Percentiles rank a stretch among this genome's conserved stretches.
These are phyloP conservation scores for Lenzites betulinus DNA, from an alignment of 768 basidiomycete species.

Conservation along the genomic window DNA sequence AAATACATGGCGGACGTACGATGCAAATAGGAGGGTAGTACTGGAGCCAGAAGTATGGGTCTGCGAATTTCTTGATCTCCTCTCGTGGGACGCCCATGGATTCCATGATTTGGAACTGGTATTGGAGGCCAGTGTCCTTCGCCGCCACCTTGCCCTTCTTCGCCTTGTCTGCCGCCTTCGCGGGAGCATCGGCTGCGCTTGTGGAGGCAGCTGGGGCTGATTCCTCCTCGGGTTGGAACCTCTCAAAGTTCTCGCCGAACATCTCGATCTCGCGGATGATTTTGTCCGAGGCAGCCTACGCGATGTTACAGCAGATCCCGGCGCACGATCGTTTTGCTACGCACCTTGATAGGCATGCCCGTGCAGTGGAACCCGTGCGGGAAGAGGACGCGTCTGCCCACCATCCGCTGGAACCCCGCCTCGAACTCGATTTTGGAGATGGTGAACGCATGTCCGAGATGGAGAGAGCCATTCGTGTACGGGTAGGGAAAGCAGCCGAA, in stretches of 20 bases:
- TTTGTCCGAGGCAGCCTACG: constrained; percentile 93
- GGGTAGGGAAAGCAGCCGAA: constrained; percentile 95
- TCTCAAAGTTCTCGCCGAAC: constrained; percentile 89
- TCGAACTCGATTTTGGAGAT: constrained; percentile 98
- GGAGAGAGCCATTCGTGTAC: constrained; percentile 98
- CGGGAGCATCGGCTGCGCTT: constrained; percentile 41
- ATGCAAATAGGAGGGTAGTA: constrained; percentile 97
- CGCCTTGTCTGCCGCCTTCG: constrained; percentile 65
- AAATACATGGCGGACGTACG: constrained; percentile 42
- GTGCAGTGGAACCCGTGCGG: constrained; percentile 99
- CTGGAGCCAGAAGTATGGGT: constrained; percentile 89
- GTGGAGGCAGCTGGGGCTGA: constrained; percentile 45
- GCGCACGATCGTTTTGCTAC: constrained; percentile 28
- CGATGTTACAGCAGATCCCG: not conserved
- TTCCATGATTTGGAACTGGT: constrained; percentile 99
- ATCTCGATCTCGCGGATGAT: constrained; percentile 96
- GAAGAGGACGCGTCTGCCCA: constrained; percentile 92
- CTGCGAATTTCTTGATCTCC: constrained; percentile 96
- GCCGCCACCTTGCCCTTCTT: constrained; percentile 95
- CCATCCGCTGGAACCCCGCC: constrained; percentile 92
- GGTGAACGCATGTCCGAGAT: constrained; percentile 97
- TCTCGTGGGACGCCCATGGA: constrained; percentile 84
- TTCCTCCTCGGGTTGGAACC: constrained; percentile 51
- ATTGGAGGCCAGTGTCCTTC: constrained; percentile 90
- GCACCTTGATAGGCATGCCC: constrained; percentile 98